These are phyloP conservation scores for Botryosphaeria dothidea DNA, from an alignment of 2,329 filamentous ascomycete species.

Conservation along the genomic window DNA sequence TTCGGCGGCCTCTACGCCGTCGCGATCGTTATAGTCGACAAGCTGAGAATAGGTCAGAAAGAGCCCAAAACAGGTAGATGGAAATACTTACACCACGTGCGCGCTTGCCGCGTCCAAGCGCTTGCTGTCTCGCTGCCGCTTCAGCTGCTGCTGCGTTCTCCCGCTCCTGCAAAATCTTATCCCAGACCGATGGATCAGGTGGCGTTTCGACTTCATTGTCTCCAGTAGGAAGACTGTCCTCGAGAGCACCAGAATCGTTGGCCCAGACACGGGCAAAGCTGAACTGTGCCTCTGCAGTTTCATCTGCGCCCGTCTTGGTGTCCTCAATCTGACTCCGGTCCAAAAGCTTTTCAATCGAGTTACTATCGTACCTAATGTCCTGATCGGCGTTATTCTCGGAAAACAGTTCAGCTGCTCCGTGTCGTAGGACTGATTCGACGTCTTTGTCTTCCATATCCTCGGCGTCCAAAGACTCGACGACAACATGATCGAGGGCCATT, in stretches of 20 bases:
- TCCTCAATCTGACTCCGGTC: conserved; percentile 81
- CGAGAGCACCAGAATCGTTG: conserved; percentile 71
- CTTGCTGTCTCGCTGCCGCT: conserved; percentile 66
- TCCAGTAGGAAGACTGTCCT: conserved; percentile 60
- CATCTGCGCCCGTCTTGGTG: conserved; percentile 63
- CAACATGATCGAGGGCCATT: conserved; percentile 89
- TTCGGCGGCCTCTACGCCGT: conserved; percentile 23
- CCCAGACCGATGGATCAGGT: conserved; percentile 76
- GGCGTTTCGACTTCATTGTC: conserved; percentile 56
- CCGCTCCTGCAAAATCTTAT: conserved; percentile 81
- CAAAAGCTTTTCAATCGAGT: conserved; percentile 85
- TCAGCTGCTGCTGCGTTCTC: conserved; percentile 76
- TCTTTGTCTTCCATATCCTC: conserved; percentile 79
- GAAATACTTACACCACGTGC: conserved; percentile 57
- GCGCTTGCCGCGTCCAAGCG: conserved; percentile 83
- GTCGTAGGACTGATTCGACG: conserved; percentile 81
- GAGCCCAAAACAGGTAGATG: background rate
- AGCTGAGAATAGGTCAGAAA: conserved; percentile 30
- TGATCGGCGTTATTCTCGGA: conserved; percentile 68
- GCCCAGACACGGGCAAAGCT: conserved; percentile 91
- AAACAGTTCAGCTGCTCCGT: conserved; percentile 86
- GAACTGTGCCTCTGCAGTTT: conserved; percentile 76
- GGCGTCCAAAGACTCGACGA: conserved; percentile 88
- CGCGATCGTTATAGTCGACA: conserved; percentile 49
- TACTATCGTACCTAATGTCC: conserved; percentile 78